Evolutionary conservation across 345 rosid genomes (phyloP).

Genomic region (Noccaea bulbosa): DNA sequence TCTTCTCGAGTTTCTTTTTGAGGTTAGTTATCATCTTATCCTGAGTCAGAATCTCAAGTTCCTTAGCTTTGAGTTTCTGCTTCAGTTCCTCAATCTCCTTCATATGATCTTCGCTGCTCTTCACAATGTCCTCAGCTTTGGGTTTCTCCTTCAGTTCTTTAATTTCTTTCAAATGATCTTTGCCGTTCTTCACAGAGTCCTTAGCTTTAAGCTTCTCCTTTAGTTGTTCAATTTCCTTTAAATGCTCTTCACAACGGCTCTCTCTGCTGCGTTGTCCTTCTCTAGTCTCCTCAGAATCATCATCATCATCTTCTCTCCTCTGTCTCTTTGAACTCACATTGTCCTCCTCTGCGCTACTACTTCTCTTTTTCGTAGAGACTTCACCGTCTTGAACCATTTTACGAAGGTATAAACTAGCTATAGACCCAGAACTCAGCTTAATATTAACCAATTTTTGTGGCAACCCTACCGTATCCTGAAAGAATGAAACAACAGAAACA

Average conservation of each 20-base stretch:
- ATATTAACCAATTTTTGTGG: slow-evolving; percentile 60
- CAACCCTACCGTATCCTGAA: slow-evolving; percentile 69
- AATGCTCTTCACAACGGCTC: slow-evolving; percentile 21
- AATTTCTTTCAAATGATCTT: slow-evolving; percentile 30
- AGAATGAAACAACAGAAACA: slow-evolving; percentile 6
- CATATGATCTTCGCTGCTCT: slow-evolving; percentile 8
- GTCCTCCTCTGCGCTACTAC: slow-evolving; percentile 47
- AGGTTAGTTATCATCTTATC: slow-evolving; percentile 58
- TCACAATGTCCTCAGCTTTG: slow-evolving; percentile 40
- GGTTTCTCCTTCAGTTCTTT: slow-evolving; percentile 26
- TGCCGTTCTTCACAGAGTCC: background rate
- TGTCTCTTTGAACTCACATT: slow-evolving; percentile 49
- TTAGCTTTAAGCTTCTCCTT: slow-evolving; percentile 16
- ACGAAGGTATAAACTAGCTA: slow-evolving; percentile 57
- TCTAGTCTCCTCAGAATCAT: slow-evolving; percentile 18
- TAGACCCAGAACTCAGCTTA: slow-evolving; percentile 44
- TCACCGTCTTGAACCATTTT: slow-evolving; percentile 48
- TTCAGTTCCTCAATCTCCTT: too few relatives aligned
- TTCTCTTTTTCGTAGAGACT: slow-evolving; percentile 47
- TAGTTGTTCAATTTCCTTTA: slow-evolving; percentile 33
- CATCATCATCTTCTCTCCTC: slow-evolving; percentile 35
- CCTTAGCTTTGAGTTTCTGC: slow-evolving; percentile 51
- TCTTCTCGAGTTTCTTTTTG: slow-evolving; percentile 40
- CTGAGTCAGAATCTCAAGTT: slow-evolving; percentile 45
- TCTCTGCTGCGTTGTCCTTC: slow-evolving; percentile 4